Evolutionary conservation across 2,329 filamentous ascomycete genomes (phyloP).

Genomic region (Fusarium virguliforme): DNA sequence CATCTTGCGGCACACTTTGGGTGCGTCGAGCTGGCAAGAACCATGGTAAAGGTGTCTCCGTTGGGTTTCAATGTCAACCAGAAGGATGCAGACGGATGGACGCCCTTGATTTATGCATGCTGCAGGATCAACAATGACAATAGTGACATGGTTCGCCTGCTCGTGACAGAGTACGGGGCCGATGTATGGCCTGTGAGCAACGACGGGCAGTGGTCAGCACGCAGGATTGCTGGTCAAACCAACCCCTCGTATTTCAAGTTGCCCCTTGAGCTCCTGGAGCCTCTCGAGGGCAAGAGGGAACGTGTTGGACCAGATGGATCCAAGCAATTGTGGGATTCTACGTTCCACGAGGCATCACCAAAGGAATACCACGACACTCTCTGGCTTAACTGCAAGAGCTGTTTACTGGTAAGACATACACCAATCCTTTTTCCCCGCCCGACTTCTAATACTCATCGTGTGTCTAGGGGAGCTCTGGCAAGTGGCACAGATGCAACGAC

Average conservation of each 20-base stretch:
- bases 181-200: conserved; percentile 14
- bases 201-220: conserved; percentile 14
- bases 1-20: background rate
- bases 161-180: background rate
- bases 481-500: background rate
- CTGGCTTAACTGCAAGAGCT: background rate
- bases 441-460: background rate
- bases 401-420: background rate
- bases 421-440: background rate
- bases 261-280: background rate
- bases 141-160: background rate
- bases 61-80: background rate
- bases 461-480: background rate
- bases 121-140: background rate
- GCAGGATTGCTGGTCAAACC: background rate
- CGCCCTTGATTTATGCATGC: conserved; percentile 21
- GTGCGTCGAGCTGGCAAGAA: no score
- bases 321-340: background rate
- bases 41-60: background rate
- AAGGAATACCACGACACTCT: no score
- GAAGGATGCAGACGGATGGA: conserved; percentile 10
- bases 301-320: background rate
- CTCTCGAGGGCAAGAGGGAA: background rate
- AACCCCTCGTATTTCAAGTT: background rate
- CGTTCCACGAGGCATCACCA: background rate